These are phyloP conservation scores for Porogramme epimiltina DNA, from an alignment of 1,284 basidiomycete genomes.

Conservation along the genomic window DNA sequence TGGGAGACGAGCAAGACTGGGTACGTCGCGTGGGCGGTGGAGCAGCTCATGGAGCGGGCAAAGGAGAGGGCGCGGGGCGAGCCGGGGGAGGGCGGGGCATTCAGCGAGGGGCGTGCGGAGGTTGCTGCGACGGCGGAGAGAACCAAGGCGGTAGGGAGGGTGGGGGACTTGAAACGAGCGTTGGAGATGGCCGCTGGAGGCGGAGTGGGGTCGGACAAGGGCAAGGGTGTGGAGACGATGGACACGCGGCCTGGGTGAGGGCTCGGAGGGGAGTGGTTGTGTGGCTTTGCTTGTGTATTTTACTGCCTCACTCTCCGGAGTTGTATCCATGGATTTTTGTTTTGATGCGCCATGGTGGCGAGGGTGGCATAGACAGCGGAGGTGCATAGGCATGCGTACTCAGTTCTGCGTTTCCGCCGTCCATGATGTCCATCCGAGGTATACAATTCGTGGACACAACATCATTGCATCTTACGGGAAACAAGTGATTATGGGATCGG, in stretches of 20 bases:
- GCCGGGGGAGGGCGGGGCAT: slow-evolving; percentile 10
- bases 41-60: slow-evolving; percentile 51
- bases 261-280: too few species aligned
- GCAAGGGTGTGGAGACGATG: slow-evolving; percentile 9
- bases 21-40: slow-evolving; percentile 69
- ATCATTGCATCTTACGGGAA: too few species aligned
- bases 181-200: slow-evolving; percentile 16
- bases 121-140: slow-evolving; percentile 27
- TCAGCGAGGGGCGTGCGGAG: slow-evolving; percentile 28
- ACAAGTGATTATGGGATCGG: too few species aligned
- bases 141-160: slow-evolving; percentile 25
- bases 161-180: slow-evolving; percentile 30
- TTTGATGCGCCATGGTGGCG: too few species aligned
- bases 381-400: too few species aligned
- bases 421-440: too few species aligned
- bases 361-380: too few species aligned
- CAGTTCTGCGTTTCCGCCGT: too few species aligned
- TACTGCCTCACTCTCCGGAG: too few species aligned
- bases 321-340: too few species aligned
- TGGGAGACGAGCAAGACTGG: slow-evolving; percentile 72
- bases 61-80: slow-evolving; percentile 39
- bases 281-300: background rate
- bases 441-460: too few species aligned
- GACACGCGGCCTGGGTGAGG: slow-evolving; percentile 11
- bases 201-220: background rate